Conservation (phyloP, 2,329 filamentous ascomycete species). For the Scolecobasidium constrictum region DNA sequence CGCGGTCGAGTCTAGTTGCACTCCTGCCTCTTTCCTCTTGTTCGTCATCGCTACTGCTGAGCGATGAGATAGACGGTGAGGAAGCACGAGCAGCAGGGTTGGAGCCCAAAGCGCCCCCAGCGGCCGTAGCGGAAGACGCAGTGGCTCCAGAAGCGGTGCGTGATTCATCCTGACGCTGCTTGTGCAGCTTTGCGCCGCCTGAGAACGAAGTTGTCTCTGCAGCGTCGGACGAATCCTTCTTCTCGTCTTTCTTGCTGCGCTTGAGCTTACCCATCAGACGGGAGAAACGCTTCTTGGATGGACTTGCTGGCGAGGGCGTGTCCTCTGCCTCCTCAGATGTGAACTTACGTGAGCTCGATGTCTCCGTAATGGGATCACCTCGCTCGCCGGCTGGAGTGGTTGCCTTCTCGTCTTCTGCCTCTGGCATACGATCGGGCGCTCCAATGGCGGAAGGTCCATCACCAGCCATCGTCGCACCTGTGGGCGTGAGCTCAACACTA, state of each 20-base stretch:
- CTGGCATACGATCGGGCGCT: neutral
- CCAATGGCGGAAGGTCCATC: neutral
- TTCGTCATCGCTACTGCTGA: slow-evolving; percentile 18
- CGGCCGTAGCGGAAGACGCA: neutral
- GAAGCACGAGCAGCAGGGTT: neutral
- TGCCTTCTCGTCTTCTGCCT: neutral
- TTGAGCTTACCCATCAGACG: slow-evolving; percentile 27
- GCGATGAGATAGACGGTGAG: neutral
- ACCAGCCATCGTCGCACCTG: neutral
- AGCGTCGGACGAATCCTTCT: neutral
- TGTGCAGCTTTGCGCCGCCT: neutral
- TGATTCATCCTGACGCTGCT: neutral
- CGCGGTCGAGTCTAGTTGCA: slow-evolving; percentile 15
- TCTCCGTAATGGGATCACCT: neutral
- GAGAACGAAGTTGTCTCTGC: slow-evolving; percentile 6
- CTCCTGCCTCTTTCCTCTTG: slow-evolving; percentile 10
- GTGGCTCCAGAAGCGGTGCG: neutral
- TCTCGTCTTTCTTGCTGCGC: slow-evolving; percentile 24
- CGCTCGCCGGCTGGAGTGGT: neutral
- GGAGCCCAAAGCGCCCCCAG: neutral
- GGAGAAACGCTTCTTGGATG: slow-evolving; percentile 21
- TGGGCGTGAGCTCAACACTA: too few relatives aligned
- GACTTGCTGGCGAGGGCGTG: neutral
- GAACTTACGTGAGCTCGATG: neutral
- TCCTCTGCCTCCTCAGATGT: neutral